A percentile compares a stretch with the other conserved stretches of the same genome.
Conservation (phyloP, 331 rosid species). For the Cydonia oblonga region DNA sequence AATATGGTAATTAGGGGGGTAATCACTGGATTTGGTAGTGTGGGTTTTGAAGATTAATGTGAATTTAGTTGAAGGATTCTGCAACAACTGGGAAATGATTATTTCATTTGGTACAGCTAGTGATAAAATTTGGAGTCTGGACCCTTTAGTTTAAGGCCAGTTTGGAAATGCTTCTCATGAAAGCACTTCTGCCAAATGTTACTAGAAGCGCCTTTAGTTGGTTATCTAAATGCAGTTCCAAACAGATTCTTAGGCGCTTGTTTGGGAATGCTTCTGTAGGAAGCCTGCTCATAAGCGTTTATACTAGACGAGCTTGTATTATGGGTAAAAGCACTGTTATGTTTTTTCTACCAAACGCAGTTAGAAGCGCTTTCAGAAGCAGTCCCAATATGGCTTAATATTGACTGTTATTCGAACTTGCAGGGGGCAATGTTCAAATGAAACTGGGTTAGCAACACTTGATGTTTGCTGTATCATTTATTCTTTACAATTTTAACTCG, state of each 20-base stretch:
- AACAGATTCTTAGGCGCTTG: neutral
- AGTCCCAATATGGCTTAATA: neutral
- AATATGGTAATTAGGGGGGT: too few species aligned
- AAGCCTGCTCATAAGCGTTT: neutral
- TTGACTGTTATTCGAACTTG: neutral
- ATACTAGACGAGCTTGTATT: neutral
- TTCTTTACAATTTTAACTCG: neutral
- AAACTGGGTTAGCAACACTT: neutral
- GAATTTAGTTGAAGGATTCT: too few species aligned
- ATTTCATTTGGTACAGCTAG: too few species aligned
- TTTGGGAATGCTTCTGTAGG: neutral
- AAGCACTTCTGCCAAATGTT: neutral
- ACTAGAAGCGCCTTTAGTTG: neutral
- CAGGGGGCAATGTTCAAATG: neutral
- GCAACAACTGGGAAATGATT: too few species aligned
- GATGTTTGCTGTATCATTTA: neutral
- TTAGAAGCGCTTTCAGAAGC: neutral
- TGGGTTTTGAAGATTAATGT: too few species aligned
- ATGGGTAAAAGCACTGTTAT: neutral
- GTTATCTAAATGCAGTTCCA: neutral
- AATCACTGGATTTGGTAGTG: too few species aligned
- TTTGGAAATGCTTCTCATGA: neutral
- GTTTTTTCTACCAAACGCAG: neutral
- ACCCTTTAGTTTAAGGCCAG: too few species aligned
- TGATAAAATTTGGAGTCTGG: too few species aligned